A percentile compares a stretch with the other conserved stretches of the same genome.
phyloP scores from a whole-genome alignment of 2,329 filamentous ascomycete species.

The Calonectria pseudoturangicola region DNA sequence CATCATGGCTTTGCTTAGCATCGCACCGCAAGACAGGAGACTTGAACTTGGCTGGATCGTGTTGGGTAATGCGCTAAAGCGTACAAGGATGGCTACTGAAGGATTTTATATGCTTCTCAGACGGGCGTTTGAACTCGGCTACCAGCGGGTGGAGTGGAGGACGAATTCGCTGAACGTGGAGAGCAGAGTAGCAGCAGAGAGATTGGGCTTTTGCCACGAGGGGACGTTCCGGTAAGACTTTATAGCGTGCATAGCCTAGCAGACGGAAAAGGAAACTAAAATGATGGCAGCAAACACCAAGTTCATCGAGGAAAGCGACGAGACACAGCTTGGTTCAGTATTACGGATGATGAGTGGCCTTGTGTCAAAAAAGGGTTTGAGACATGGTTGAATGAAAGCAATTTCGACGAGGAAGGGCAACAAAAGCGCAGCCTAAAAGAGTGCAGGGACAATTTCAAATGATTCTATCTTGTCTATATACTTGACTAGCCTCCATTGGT shows the following conservation, averaged over 20 bases:
- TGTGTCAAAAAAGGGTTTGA: neutral
- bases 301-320: neutral
- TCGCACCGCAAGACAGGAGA: neutral
- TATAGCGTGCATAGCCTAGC: no score
- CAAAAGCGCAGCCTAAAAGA: neutral
- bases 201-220: neutral
- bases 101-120: neutral
- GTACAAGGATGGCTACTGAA: neutral
- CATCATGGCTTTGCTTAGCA: neutral
- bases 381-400: neutral
- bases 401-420: neutral
- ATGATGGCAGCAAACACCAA: neutral
- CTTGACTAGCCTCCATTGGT: neutral
- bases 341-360: slow-evolving; percentile 4
- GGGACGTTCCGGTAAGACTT: neutral
- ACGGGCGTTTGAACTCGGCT: neutral
- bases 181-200: neutral
- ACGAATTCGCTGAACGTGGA: neutral
- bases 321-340: neutral
- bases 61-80: neutral
- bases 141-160: slow-evolving; percentile 4
- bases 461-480: neutral
- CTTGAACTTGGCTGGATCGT: neutral
- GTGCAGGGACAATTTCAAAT: neutral
- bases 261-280: neutral